Percentiles rank a stretch among this genome's conserved stretches.
These are phyloP conservation scores for Bryoerythrophyllum caledonicum DNA, from an alignment of 225 moss, liverwort and hornwort species.

Conservation along the genomic window DNA sequence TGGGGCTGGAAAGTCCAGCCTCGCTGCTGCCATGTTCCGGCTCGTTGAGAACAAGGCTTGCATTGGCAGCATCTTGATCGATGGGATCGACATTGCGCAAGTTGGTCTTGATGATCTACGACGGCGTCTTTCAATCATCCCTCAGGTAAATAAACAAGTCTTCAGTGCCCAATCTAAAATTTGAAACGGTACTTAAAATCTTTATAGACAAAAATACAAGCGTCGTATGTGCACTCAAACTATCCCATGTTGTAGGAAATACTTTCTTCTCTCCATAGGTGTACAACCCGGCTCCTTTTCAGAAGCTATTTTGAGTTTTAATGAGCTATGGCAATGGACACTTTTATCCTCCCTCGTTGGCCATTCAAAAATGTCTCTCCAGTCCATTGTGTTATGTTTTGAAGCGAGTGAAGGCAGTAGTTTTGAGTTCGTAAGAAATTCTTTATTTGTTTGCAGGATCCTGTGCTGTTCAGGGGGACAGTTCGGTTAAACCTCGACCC, in stretches of 20 bases:
- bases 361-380: too few relatives aligned
- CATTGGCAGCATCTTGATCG: conserved; percentile 75
- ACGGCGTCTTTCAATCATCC: conserved; percentile 90
- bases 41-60: conserved; percentile 88
- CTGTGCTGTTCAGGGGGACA: conserved; percentile 83
- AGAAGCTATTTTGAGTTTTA: too few relatives aligned
- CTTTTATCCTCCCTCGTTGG: too few relatives aligned
- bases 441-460: conserved; percentile 64
- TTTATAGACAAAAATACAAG: too few relatives aligned
- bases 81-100: conserved; percentile 57
- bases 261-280: too few relatives aligned
- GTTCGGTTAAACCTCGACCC: conserved; percentile 91
- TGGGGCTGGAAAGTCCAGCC: conserved; percentile 93
- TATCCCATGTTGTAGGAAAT: too few relatives aligned
- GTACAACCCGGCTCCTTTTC: too few relatives aligned
- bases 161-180: neutral
- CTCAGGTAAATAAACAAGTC: conserved; percentile 47
- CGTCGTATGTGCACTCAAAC: too few relatives aligned
- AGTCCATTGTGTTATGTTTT: too few relatives aligned
- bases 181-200: too few relatives aligned
- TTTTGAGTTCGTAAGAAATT: neutral
- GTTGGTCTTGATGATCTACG: conserved; percentile 92
- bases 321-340: too few relatives aligned
- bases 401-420: neutral
- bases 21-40: conserved; percentile 92